phyloP scores from a whole-genome alignment of 225 moss, liverwort and hornwort species.

The Takakia lepidozioides region DNA sequence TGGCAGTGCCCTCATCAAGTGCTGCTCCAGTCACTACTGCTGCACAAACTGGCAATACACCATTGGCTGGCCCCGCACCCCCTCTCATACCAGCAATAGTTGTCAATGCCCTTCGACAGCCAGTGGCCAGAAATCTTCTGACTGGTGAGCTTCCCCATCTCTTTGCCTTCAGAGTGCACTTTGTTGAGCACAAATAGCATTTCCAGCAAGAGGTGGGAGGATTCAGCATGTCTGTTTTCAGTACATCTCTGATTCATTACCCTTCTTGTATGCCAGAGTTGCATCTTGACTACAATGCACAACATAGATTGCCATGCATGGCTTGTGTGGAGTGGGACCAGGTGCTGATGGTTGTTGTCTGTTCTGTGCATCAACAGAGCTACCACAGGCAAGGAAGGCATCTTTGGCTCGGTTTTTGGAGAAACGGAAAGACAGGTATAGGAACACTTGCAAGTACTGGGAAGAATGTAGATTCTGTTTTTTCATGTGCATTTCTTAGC shows the following conservation, averaged over 20 bases:
- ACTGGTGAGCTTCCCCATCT: background rate
- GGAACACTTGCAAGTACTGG: too few relatives aligned
- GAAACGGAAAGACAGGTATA: conserved; percentile 85
- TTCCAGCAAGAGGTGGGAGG: background rate
- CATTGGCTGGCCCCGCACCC: conserved; percentile 7
- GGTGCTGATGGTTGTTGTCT: conserved; percentile 1
- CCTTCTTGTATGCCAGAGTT: too few relatives aligned
- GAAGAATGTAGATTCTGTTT: too few relatives aligned
- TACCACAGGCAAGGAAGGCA: conserved; percentile 87
- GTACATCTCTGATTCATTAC: too few relatives aligned
- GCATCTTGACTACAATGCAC: too few relatives aligned
- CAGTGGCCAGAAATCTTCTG: conserved; percentile 14
- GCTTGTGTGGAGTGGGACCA: too few relatives aligned
- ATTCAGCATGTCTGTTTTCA: background rate
- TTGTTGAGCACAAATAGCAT: background rate
- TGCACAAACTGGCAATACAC: conserved; percentile 11
- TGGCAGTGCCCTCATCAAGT: conserved; percentile 36
- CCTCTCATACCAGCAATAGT: conserved; percentile 15
- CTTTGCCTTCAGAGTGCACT: background rate
- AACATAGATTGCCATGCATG: too few relatives aligned
- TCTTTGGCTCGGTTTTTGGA: conserved; percentile 84
- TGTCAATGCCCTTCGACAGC: conserved; percentile 21
- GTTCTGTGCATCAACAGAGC: conserved; percentile 12
- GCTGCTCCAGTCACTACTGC: conserved; percentile 36
- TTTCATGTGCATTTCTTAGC: too few relatives aligned